Evolutionary conservation across 2,329 filamentous ascomycete genomes (phyloP).

Genomic region (Verticillium albo-atrum): DNA sequence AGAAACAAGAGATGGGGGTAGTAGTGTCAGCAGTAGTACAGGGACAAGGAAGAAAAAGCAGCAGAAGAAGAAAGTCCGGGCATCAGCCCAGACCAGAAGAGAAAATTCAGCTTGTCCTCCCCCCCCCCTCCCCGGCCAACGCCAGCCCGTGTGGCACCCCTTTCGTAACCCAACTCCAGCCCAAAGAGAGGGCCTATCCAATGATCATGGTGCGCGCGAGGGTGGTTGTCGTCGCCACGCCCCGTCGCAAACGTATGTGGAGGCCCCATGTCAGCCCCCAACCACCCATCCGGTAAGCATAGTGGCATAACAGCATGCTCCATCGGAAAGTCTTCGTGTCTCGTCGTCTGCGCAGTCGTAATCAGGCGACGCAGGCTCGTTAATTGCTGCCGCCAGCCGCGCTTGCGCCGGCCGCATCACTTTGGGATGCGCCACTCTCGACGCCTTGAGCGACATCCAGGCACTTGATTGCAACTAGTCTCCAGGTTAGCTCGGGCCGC

Average conservation of each 20-base stretch:
- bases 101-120: neutral
- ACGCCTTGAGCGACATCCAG: slow-evolving; percentile 40
- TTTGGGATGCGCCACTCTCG: slow-evolving; percentile 23
- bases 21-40: neutral
- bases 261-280: neutral
- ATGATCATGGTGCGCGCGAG: neutral
- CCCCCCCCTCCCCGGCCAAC: neutral
- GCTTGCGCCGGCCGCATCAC: neutral
- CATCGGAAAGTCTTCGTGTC: neutral
- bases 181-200: neutral
- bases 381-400: neutral
- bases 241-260: neutral
- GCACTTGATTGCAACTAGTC: slow-evolving; percentile 30
- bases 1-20: neutral
- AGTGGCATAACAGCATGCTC: neutral
- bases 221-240: neutral
- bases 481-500: slow-evolving; percentile 1
- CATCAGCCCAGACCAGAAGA: neutral
- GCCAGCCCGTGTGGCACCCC: neutral
- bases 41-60: neutral
- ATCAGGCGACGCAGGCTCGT: neutral
- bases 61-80: neutral
- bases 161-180: neutral
- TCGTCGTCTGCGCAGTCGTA: neutral
- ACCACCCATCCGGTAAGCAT: neutral